phyloP scores from a whole-genome alignment of 805 yeast genomes.

The Komagataella pastoris region DNA sequence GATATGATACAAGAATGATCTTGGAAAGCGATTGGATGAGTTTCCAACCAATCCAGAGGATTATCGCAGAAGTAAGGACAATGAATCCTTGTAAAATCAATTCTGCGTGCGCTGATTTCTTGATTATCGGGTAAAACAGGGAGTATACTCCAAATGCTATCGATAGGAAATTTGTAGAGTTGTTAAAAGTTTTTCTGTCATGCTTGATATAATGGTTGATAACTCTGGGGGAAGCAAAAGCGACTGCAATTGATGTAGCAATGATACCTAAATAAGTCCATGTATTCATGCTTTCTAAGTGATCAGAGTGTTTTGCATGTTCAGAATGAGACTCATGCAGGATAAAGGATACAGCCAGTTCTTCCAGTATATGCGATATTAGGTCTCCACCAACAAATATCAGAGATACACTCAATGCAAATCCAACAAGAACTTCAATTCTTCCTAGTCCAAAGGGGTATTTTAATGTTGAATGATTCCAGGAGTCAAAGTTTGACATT shows the following conservation, averaged over 20 bases:
- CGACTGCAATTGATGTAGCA: neutral
- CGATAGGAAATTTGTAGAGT: neutral
- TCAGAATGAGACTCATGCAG: conserved; percentile 16
- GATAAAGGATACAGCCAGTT: conserved; percentile 33
- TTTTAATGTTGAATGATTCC: conserved; percentile 71
- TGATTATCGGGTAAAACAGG: neutral
- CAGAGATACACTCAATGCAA: conserved; percentile 73
- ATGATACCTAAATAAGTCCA: neutral
- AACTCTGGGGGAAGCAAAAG: neutral
- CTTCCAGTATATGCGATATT: conserved; percentile 78
- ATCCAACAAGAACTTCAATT: conserved; percentile 75
- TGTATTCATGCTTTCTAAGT: neutral
- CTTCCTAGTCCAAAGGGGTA: conserved; percentile 94
- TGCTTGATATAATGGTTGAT: neutral
- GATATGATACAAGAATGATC: conserved; percentile 39
- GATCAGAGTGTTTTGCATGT: neutral
- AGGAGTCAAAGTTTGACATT: conserved; percentile 84
- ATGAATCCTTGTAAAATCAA: neutral
- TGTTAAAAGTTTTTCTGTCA: neutral
- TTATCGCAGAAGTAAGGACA: conserved; percentile 3
- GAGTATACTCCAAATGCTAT: neutral
- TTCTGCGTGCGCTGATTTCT: neutral
- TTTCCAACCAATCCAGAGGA: conserved; percentile 13
- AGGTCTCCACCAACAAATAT: conserved; percentile 87
- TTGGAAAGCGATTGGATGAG: conserved; percentile 38